Percentiles rank a stretch among this genome's conserved stretches.
These are phyloP conservation scores for Trichosporon sp. DNA, from an alignment of 1,284 basidiomycete species.

Conservation along the genomic window DNA sequence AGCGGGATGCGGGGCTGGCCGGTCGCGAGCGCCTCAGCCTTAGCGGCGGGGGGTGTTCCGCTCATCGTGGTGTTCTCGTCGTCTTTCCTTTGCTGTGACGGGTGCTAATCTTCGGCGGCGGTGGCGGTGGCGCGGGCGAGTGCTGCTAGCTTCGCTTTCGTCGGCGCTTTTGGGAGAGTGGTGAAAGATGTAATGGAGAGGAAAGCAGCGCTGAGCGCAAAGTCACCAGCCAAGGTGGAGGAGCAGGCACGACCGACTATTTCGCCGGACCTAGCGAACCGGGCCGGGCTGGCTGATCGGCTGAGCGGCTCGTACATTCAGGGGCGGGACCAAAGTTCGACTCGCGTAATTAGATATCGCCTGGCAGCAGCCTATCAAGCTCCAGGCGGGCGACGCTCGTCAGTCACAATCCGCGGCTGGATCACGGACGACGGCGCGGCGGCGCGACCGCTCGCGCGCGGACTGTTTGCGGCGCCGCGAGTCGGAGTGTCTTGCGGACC, in stretches of 20 bases:
- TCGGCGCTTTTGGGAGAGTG: neutral
- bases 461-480: neutral
- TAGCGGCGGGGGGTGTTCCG: neutral
- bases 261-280: neutral
- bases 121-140: no score
- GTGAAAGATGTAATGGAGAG: neutral
- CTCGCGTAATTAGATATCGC: neutral
- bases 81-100: neutral
- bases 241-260: neutral
- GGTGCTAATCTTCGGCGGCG: no score
- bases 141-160: neutral
- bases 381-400: neutral
- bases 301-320: neutral
- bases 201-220: neutral
- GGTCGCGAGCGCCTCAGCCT: neutral
- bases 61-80: neutral
- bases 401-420: neutral
- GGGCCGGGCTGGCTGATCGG: neutral
- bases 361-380: neutral
- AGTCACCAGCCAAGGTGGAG: neutral
- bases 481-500: neutral
- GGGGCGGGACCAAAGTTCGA: neutral
- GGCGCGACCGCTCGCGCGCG: neutral
- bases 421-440: neutral
- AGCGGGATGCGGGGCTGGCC: conserved; percentile 27